Conservation (phyloP, 129 eudicot species). For the Lonicera japonica region DNA sequence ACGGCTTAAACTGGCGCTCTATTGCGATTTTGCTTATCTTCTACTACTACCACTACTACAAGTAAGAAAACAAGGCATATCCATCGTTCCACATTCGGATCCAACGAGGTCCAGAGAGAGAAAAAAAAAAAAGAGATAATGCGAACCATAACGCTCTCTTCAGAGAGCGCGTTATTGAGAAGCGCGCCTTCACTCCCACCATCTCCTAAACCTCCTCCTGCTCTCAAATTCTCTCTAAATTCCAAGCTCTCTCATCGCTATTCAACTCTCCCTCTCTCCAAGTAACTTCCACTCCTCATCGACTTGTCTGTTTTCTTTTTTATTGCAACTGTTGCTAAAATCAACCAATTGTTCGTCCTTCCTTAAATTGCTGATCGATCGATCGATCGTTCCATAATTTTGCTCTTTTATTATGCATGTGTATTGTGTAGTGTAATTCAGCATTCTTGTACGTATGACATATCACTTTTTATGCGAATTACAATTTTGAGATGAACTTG, state of each 20-base stretch:
- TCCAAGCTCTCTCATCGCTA: conserved; percentile 8
- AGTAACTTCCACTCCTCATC: conserved; percentile 18
- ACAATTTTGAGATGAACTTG: too few species aligned
- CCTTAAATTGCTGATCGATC: neutral
- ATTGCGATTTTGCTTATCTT: conserved; percentile 37
- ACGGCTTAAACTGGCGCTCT: conserved; percentile 34
- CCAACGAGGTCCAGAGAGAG: conserved; percentile 11
- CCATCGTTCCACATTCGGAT: neutral
- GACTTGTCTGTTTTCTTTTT: neutral
- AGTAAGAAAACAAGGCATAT: too few species aligned
- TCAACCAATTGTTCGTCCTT: neutral
- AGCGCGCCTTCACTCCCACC: conserved; percentile 2
- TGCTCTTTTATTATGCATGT: too few species aligned
- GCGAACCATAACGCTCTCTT: conserved; percentile 38
- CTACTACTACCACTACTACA: conserved; percentile 2
- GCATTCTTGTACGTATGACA: too few species aligned
- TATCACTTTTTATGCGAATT: too few species aligned
- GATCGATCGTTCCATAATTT: neutral
- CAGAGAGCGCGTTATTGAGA: conserved; percentile 25
- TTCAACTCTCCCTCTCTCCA: conserved; percentile 19
- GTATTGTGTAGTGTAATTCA: too few species aligned
- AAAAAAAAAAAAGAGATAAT: conserved; percentile 18
- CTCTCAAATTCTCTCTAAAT: conserved; percentile 10
- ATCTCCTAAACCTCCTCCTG: conserved; percentile 5
- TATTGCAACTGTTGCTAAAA: too few species aligned